Base-by-base conservation (phyloP, 208 protist species). In the Kentomonas sorsogonicus region DNA sequence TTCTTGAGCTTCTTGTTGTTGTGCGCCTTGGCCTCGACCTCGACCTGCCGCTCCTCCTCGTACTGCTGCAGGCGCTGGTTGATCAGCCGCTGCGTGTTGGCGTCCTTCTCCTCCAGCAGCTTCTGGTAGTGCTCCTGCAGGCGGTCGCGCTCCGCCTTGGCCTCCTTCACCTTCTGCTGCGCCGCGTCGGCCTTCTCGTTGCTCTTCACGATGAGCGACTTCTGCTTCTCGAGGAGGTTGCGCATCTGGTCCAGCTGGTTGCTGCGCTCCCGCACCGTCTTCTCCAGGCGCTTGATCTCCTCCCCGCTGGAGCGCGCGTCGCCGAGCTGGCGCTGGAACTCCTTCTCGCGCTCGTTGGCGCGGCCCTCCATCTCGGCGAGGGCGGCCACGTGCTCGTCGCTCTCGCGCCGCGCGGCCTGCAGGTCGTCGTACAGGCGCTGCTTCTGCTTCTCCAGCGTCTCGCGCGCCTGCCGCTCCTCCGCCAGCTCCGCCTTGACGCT, bases 191-290 rank as follows among this genome's bases (percentile, higher is more conserved):
- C 67, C 72, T 89, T 89, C 68, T 86, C 80, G 65, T 93, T 90
- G 69, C 81, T 87, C 64, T 81, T 78, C 44, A 87, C 71, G 60
- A 93, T 91, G 59, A 91, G 81, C 10, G 69, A 64, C 74, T 93
- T 93, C 59, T 91, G 83, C 52, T 82, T 85, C 48, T 91, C 82
- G 38, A 93, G 69, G 5, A 91, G 53, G 13, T 56, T 58, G 41
- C 86, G 86, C 72, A 93, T 69, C 68, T 90, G 76, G 23, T 84
- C 70, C 20, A 91, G 56, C 61, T 93, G 83, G 16, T 88, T 78
- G 0, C 74, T 60, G 20, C 86, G 82, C 56, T 93, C 80, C 27
- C 66, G 65, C 27, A 93, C 63, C 16, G 75, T 69, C 15, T 33
- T 59, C 58, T 82, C 66, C 4, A 91, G 60, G 4, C 63, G 61